Conservation (phyloP, 768 basidiomycete genomes). For the Boletus fagicola region DNA sequence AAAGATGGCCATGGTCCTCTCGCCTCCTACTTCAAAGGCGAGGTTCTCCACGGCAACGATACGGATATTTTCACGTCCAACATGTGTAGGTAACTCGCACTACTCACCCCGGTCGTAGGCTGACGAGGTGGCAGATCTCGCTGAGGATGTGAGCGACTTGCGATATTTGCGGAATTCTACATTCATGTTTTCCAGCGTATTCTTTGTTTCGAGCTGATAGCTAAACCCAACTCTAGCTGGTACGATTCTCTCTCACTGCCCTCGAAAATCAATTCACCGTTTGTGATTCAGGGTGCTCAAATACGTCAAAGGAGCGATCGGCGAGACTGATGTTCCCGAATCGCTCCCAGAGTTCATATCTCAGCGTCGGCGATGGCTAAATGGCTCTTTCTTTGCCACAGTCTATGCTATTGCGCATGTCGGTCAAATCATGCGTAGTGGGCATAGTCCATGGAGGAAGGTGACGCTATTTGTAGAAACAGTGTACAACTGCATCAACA, state of each 20-base stretch:
- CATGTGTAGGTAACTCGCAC: constrained; percentile 65
- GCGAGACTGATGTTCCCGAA: constrained; percentile 93
- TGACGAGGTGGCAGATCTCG: constrained; percentile 58
- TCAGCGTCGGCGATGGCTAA: constrained; percentile 86
- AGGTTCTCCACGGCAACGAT: constrained; percentile 77
- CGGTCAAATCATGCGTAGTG: constrained; percentile 36
- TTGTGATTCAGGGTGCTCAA: constrained; percentile 74
- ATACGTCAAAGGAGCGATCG: constrained; percentile 93
- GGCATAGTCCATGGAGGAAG: constrained; percentile 76
- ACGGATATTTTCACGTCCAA: constrained; percentile 95
- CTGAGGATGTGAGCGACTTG: constrained; percentile 68
- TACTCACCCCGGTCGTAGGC: background rate
- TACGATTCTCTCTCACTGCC: constrained; percentile 31
- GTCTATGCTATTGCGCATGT: constrained; percentile 88
- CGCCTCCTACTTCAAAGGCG: constrained; percentile 97
- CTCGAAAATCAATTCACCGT: constrained; percentile 5
- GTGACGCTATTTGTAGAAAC: constrained; percentile 73
- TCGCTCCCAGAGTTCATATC: constrained; percentile 89
- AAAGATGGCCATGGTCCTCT: constrained; percentile 79
- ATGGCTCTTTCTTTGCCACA: constrained; percentile 93
- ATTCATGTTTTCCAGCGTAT: constrained; percentile 57
- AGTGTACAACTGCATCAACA: constrained; percentile 81
- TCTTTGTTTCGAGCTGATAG: constrained; percentile 76
- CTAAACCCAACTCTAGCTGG: constrained; percentile 79
- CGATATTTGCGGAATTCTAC: background rate